Percentiles rank a stretch among this genome's conserved stretches.
These are phyloP conservation scores for Fusarium xyrophilum DNA, from an alignment of 2,329 filamentous ascomycete species.

Conservation along the genomic window DNA sequence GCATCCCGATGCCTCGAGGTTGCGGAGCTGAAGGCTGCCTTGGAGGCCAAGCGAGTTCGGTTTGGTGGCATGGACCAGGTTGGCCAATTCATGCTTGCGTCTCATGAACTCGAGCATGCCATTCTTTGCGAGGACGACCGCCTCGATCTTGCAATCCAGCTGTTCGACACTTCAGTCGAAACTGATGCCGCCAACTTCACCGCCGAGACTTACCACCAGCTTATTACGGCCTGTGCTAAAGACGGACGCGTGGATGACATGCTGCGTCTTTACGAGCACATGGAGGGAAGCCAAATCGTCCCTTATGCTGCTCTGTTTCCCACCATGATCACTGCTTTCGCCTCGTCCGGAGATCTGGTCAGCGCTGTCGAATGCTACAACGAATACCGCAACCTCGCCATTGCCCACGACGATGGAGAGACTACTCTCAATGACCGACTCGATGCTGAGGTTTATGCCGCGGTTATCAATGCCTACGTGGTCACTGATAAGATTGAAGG, in stretches of 20 bases:
- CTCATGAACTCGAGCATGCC: constrained; percentile 84
- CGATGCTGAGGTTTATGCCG: constrained; percentile 86
- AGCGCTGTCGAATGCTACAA: constrained; percentile 96
- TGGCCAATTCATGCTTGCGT: constrained; percentile 87
- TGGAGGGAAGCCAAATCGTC: constrained; percentile 78
- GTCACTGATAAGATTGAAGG: constrained; percentile 80
- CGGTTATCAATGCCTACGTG: constrained; percentile 90
- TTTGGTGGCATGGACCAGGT: constrained; percentile 86
- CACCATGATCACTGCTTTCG: constrained; percentile 94
- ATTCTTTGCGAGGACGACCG: constrained; percentile 89
- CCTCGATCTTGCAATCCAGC: constrained; percentile 80
- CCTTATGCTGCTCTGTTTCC: constrained; percentile 86
- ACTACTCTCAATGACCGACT: constrained; percentile 72
- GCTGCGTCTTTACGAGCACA: constrained; percentile 88
- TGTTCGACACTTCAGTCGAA: constrained; percentile 79
- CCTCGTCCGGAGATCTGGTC: constrained; percentile 77
- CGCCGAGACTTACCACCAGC: constrained; percentile 80
- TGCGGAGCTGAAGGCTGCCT: constrained; percentile 70
- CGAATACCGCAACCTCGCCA: constrained; percentile 88
- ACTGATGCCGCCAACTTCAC: constrained; percentile 72
- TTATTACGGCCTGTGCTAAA: constrained; percentile 87
- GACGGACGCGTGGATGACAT: constrained; percentile 84
- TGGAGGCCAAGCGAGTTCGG: constrained; percentile 83
- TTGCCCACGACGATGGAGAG: constrained; percentile 79
- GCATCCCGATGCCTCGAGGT: constrained; percentile 83